phyloP scores from a whole-genome alignment of 129 eudicot species.

The Pseudognaphalium luteoalbum region DNA sequence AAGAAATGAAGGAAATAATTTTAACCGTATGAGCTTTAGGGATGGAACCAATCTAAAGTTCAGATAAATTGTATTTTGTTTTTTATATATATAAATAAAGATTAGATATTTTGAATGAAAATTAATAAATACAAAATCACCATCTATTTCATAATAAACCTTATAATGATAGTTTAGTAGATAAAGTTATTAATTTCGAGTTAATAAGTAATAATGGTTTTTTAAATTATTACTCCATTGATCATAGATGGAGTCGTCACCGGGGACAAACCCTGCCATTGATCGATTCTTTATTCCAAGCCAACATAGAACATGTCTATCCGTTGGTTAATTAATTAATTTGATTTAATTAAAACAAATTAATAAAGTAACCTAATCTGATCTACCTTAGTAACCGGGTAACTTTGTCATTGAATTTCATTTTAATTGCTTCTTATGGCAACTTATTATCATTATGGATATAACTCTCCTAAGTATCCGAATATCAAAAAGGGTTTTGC shows the following conservation, averaged over 20 bases:
- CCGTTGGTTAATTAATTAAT: not conserved
- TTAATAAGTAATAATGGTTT: not conserved
- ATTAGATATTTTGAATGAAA: too few relatives aligned
- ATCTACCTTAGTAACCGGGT: slow-evolving; percentile 23
- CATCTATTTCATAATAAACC: too few relatives aligned
- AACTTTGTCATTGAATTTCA: slow-evolving; percentile 10
- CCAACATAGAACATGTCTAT: not conserved
- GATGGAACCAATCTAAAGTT: too few relatives aligned
- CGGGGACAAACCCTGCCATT: slow-evolving; percentile 24
- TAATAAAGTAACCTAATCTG: slow-evolving; percentile 8
- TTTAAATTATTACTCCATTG: not conserved
- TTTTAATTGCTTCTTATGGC: not conserved
- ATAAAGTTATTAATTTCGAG: not conserved
- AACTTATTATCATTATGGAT: not conserved
- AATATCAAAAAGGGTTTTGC: too few relatives aligned
- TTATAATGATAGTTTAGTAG: not conserved
- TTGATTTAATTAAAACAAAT: too few relatives aligned
- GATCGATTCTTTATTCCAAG: slow-evolving; percentile 18
- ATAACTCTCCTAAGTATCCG: not conserved
- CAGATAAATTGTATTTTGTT: too few relatives aligned
- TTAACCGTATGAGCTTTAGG: too few relatives aligned
- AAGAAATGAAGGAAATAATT: too few relatives aligned
- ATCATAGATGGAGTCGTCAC: not conserved
- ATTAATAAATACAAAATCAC: too few relatives aligned
- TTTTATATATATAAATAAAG: too few relatives aligned